Evolutionary conservation across 2,329 filamentous ascomycete species (phyloP).

Genomic region (Colletotrichum acutatum): DNA sequence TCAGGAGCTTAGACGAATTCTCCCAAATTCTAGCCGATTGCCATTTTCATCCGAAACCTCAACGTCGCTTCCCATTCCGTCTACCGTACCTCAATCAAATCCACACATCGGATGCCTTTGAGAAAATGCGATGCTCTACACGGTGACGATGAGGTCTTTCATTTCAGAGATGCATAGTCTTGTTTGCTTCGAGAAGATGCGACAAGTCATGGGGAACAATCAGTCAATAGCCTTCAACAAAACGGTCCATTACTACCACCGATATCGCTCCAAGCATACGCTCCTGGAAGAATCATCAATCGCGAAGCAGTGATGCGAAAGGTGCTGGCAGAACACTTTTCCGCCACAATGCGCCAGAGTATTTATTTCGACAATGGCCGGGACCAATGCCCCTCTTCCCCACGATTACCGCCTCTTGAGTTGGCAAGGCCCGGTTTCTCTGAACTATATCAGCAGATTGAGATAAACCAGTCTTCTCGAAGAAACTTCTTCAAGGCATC

Average conservation of each 20-base stretch:
- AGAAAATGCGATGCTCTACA: not conserved
- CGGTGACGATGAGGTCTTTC: too few species aligned
- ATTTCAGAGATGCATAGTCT: not conserved
- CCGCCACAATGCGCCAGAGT: not conserved
- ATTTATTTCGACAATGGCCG: slow-evolving; percentile 1
- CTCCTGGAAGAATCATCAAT: slow-evolving; percentile 28
- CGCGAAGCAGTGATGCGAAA: not conserved
- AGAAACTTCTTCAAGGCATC: not conserved
- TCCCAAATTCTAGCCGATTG: not conserved
- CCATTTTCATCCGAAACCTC: not conserved
- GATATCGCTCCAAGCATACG: not conserved
- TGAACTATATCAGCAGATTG: not conserved
- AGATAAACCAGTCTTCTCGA: not conserved
- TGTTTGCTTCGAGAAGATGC: not conserved
- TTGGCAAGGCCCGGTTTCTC: not conserved
- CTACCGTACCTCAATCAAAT: not conserved
- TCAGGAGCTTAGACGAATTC: not conserved
- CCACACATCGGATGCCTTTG: not conserved
- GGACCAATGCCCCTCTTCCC: not conserved
- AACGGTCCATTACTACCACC: not conserved
- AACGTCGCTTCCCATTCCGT: not conserved
- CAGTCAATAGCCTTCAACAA: not conserved
- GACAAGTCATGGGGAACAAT: not conserved
- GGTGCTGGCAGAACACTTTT: slow-evolving; percentile 27
- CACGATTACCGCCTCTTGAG: not conserved